Percentiles rank a stretch among this genome's conserved stretches.
Conservation (phyloP, 768 basidiomycete species). For the Suillus paluster region DNA sequence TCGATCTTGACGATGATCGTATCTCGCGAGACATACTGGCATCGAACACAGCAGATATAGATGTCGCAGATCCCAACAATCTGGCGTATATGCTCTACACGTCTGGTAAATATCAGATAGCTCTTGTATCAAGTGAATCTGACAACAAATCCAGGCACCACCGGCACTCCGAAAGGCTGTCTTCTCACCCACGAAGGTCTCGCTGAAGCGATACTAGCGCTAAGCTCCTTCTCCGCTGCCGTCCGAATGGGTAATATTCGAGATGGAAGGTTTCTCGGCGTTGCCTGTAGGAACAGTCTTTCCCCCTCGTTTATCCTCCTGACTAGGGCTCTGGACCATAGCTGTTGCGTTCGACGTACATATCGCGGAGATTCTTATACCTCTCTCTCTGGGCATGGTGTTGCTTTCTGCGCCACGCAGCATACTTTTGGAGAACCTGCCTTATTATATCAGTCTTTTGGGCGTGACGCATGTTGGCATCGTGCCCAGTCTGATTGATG, state of each 20-base stretch:
- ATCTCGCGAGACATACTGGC: constrained; percentile 31
- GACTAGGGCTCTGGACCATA: constrained; percentile 19
- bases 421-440: constrained; percentile 45
- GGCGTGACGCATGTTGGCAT: constrained; percentile 54
- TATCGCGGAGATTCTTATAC: constrained; percentile 47
- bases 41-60: constrained; percentile 34
- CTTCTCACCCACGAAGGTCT: constrained; percentile 42
- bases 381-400: constrained; percentile 49
- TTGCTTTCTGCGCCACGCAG: constrained; percentile 46
- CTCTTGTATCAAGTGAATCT: neutral
- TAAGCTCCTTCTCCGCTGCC: constrained; percentile 28
- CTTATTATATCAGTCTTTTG: constrained; percentile 44
- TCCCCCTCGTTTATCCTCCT: constrained; percentile 8
- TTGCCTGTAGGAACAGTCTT: constrained; percentile 44
- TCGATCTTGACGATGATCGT: constrained; percentile 23
- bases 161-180: constrained; percentile 57
- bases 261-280: constrained; percentile 40
- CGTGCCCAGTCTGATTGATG: constrained; percentile 57
- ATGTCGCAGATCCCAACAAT: constrained; percentile 33
- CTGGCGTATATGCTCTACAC: constrained; percentile 54
- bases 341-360: constrained; percentile 60
- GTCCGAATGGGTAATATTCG: constrained; percentile 30
- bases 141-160: constrained; percentile 42
- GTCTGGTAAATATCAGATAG: constrained; percentile 39
- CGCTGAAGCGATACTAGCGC: constrained; percentile 33